Base-by-base conservation (phyloP, 2,329 filamentous ascomycete genomes). In the Aspergillus sp. region DNA sequence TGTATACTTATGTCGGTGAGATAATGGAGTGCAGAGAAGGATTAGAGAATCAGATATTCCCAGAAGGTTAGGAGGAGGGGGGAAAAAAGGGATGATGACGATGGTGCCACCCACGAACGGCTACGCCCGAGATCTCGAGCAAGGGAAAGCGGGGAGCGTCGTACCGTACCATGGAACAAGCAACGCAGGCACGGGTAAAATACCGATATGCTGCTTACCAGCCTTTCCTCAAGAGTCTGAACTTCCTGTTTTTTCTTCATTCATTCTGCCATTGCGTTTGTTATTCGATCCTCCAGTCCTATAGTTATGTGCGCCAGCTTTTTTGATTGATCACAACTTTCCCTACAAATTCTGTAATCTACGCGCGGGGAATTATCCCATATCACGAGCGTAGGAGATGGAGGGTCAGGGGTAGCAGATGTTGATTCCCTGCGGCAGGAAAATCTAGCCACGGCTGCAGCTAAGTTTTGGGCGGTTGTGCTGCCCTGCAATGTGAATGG, bases 61-160 rank as follows among this genome's bases (percentile, higher is more conserved):
- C 36, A 55, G 51, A 17, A 41, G 17, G 41, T 49, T 32, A 36
- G 43, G 30, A 30, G 28, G 28, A 3, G 28, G 9, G 3, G 43
- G 60, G 10, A 12, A 17, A 49, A 43, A n/a, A 19, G 38, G 21
- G 58, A 57, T 62, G 57, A 57, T 57, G 53, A 61, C 59, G 52
- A 65, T 65, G 63, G 62, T 66, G 66, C 61, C 65, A 67, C 64
- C 62, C 60, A 60, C 53, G 55, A 59, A 63, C 65, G 66, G 66
- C 64, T 67, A 59, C 59, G 66, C 66, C 66, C 66, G 67, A 69
- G 67, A 69, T 69, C 67, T 67, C 58, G 56, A 69, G 63, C 61
- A 65, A 65, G 65, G 60, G 63, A 67, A 65, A 65, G 66, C 64
- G 67, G 66, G 63, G 64, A 69, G 59, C 60, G 55, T 64, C 59